Evolutionary conservation across 208 protist genomes (phyloP).

Genomic region (Crithidia fasciculata): DNA sequence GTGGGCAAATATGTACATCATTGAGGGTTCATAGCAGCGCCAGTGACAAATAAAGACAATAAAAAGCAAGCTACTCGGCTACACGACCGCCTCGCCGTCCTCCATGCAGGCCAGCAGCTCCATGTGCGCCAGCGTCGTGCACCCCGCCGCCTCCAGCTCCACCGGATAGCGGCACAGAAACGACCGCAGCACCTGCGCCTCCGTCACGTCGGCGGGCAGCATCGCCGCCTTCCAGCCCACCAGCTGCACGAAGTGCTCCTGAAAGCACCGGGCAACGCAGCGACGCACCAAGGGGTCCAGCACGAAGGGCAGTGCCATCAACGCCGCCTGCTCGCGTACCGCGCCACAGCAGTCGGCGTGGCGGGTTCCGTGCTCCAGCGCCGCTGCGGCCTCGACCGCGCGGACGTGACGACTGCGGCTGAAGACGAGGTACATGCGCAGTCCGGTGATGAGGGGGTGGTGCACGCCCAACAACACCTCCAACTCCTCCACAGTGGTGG

Average conservation of each 20-base stretch:
- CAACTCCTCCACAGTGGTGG: conserved; percentile 59
- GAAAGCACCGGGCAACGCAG: conserved; percentile 69
- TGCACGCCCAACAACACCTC: conserved; percentile 56
- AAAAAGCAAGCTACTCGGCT: conserved; percentile 11
- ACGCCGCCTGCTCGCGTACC: conserved; percentile 53
- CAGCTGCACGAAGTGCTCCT: conserved; percentile 73
- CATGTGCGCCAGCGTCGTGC: conserved; percentile 47
- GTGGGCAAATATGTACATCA: too few relatives aligned
- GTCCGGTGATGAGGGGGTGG: conserved; percentile 63
- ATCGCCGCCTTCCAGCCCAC: conserved; percentile 31
- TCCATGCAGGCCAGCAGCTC: conserved; percentile 68
- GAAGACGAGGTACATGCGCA: conserved; percentile 78
- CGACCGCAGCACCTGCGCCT: conserved; percentile 37
- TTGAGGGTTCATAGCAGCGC: too few relatives aligned
- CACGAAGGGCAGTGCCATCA: conserved; percentile 66
- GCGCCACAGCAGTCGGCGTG: conserved; percentile 69
- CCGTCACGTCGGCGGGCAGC: conserved; percentile 12
- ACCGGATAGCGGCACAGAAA: conserved; percentile 59
- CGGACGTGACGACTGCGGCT: conserved; percentile 51
- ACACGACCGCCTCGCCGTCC: conserved; percentile 1
- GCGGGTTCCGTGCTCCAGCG: conserved; percentile 14
- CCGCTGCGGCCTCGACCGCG: conserved; percentile 28
- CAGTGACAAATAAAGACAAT: not conserved
- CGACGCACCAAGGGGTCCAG: conserved; percentile 58
- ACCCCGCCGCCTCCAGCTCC: conserved; percentile 65